A percentile compares a stretch with the other conserved stretches of the same genome.
These are phyloP conservation scores for Gracilaria caudata DNA, from an alignment of 23 red algal genomes.

Conservation along the genomic window DNA sequence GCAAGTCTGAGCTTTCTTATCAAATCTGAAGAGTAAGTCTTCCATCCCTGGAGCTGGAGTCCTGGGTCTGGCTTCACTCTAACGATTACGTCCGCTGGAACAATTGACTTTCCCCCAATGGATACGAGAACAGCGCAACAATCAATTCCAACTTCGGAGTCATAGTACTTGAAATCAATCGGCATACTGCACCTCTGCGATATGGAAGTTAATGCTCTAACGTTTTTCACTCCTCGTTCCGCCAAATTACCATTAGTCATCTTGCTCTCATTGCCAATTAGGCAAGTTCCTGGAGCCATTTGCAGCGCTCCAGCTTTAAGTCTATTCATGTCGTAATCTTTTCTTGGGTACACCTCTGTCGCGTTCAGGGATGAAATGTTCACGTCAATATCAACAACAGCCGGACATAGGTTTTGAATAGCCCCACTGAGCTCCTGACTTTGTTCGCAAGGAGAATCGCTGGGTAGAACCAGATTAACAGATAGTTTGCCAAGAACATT, in stretches of 20 bases:
- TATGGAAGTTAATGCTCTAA: constrained; percentile 46
- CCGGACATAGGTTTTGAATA: constrained; percentile 22
- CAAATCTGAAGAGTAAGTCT: constrained; percentile 18
- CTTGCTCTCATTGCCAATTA: constrained; percentile 56
- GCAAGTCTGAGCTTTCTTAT: constrained; percentile 44
- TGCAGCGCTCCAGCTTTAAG: constrained; percentile 70
- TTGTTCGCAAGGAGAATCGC: background rate
- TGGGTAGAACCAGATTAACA: constrained; percentile 63
- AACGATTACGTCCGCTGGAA: constrained; percentile 60
- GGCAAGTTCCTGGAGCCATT: constrained; percentile 33
- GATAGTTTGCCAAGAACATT: constrained; percentile 67
- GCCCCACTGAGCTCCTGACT: constrained; percentile 8
- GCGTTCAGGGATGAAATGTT: constrained; percentile 66
- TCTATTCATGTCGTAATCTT: constrained; percentile 75
- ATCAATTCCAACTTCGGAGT: constrained; percentile 36
- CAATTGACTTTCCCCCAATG: constrained; percentile 53
- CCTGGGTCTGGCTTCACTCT: constrained; percentile 29
- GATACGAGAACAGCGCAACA: constrained; percentile 54
- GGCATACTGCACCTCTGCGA: constrained; percentile 33
- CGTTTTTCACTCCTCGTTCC: constrained; percentile 66
- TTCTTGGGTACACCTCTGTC: constrained; percentile 51
- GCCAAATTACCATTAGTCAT: constrained; percentile 55
- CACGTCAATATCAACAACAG: constrained; percentile 44
- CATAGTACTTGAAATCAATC: constrained; percentile 66
- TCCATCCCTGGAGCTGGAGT: constrained; percentile 9